A percentile compares a stretch with the other conserved stretches of the same genome.
These are phyloP conservation scores for Chytriomyces sp. DNA, from an alignment of 192 early-diverging fungal genomes.

Conservation along the genomic window DNA sequence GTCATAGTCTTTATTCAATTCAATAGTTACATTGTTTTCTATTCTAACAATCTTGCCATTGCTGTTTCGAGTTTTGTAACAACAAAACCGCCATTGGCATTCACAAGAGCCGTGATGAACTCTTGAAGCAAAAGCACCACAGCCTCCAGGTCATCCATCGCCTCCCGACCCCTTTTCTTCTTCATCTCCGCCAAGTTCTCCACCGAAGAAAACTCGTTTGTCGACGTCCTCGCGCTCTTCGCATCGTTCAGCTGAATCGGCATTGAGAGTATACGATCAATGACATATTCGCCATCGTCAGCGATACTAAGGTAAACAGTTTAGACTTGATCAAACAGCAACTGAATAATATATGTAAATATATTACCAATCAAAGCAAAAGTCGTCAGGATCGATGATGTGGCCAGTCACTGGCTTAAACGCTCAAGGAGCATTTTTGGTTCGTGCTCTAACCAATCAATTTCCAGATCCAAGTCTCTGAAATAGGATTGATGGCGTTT, in stretches of 20 bases:
- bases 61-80: background rate
- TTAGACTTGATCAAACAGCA: background rate
- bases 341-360: background rate
- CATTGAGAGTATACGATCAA: background rate
- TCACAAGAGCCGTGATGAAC: background rate
- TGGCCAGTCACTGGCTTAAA: background rate
- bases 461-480: no score
- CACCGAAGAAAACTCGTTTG: background rate
- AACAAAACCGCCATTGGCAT: constrained; percentile 3
- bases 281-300: background rate
- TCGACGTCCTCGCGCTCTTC: background rate
- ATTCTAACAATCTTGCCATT: no score
- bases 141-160: background rate
- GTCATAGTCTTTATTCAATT: no score
- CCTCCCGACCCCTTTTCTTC: background rate
- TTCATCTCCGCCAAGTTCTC: background rate
- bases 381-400: background rate
- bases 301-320: background rate
- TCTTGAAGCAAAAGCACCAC: background rate
- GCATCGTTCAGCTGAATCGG: background rate
- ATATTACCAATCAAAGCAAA: background rate
- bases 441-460: no score
- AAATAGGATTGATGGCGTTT: no score
- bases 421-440: no score
- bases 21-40: no score